Evolutionary conservation across 139 green algal species (phyloP).

Genomic region (Eudorina sp.): DNA sequence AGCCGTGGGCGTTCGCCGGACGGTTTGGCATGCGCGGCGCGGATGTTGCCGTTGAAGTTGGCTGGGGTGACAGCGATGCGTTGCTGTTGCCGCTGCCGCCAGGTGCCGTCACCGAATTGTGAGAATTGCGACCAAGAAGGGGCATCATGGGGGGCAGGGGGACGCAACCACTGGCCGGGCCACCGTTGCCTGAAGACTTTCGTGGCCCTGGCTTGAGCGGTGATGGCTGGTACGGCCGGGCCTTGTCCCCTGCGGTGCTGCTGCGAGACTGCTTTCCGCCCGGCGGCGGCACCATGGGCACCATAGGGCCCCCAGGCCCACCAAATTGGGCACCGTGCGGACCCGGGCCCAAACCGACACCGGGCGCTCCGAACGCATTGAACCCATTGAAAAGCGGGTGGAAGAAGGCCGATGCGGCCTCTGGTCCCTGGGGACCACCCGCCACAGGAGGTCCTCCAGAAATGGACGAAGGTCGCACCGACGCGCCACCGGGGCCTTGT

Average conservation of each 20-base stretch:
- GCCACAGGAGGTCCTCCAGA: not conserved
- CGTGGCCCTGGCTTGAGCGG: slow-evolving; percentile 43
- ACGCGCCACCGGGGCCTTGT: not conserved
- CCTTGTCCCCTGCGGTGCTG: slow-evolving; percentile 23
- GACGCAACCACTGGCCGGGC: not conserved
- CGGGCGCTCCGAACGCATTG: slow-evolving; percentile 32
- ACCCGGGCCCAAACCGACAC: not conserved
- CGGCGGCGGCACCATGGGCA: not conserved
- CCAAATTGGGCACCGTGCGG: not conserved
- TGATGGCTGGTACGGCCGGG: slow-evolving; percentile 37
- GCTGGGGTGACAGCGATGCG: not conserved
- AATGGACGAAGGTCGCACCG: slow-evolving; percentile 5
- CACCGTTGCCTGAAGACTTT: slow-evolving; percentile 45
- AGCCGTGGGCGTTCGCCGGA: not conserved
- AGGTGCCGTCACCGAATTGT: not conserved
- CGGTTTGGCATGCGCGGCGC: not conserved
- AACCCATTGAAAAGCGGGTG: slow-evolving; percentile 66
- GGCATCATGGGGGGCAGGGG: not conserved
- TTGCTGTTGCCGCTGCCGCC: too few relatives aligned
- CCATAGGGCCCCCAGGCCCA: not conserved
- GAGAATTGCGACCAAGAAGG: not conserved
- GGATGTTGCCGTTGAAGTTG: not conserved
- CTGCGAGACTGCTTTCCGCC: slow-evolving; percentile 13
- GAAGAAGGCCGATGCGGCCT: slow-evolving; percentile 45
- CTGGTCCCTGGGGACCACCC: not conserved